These are phyloP conservation scores for Ajuga reptans DNA, from an alignment of 305 asterid genomes.

Conservation along the genomic window DNA sequence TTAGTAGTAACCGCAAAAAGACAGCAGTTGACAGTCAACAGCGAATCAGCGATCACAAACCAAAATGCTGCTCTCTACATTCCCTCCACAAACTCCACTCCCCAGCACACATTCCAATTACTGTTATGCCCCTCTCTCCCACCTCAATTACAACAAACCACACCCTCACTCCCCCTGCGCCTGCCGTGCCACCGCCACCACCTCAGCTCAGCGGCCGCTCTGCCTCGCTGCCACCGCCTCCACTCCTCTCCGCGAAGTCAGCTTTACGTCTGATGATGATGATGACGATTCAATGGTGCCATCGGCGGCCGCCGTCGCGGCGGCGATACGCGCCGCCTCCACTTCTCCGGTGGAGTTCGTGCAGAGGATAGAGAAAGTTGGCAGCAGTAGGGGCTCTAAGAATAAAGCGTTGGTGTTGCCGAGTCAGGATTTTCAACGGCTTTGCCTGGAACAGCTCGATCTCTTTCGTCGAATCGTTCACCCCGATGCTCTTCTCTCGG, in stretches of 20 bases:
- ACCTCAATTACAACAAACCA: constrained; percentile 26
- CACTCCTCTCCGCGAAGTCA: constrained; percentile 48
- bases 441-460: constrained; percentile 76
- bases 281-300: constrained; percentile 39
- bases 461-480: constrained; percentile 79
- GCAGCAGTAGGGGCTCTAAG: constrained; percentile 28
- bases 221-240: constrained; percentile 32
- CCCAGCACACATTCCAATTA: constrained; percentile 23
- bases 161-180: constrained; percentile 26
- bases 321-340: constrained; percentile 63
- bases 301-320: constrained; percentile 72
- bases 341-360: constrained; percentile 83
- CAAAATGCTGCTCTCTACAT: constrained; percentile 52
- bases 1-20: no score
- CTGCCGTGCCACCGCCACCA: constrained; percentile 35
- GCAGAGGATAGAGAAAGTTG: constrained; percentile 52
- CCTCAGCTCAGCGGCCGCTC: constrained; percentile 42
- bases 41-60: not conserved
- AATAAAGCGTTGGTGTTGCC: constrained; percentile 61
- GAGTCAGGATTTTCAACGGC: constrained; percentile 75
- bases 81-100: constrained; percentile 47
- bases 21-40: not conserved
- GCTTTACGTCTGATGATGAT: constrained; percentile 32
- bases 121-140: constrained; percentile 28
- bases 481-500: constrained; percentile 69